These are phyloP conservation scores for Capsaspora owczarzaki DNA, from an alignment of 78 protist genomes.

Conservation along the genomic window DNA sequence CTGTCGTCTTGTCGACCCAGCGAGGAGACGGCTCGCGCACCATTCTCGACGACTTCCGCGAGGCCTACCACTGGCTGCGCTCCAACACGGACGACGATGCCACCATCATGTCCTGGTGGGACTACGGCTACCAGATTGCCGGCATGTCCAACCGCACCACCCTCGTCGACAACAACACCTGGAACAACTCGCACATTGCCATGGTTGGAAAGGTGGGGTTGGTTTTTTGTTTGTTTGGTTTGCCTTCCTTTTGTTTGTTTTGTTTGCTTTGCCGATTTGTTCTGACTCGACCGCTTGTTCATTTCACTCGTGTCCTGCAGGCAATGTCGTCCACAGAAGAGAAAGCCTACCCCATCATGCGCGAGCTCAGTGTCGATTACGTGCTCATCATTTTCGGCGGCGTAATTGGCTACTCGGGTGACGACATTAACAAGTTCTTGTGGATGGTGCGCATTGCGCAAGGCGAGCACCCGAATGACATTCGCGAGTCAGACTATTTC, in stretches of 20 bases:
- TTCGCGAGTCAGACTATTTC: slow-evolving; percentile 46
- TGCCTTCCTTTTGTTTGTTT: neutral
- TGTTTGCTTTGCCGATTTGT: neutral
- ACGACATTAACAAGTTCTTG: slow-evolving; percentile 94
- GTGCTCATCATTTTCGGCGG: slow-evolving; percentile 96
- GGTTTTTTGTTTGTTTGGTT: neutral
- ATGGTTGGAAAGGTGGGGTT: slow-evolving; percentile 66
- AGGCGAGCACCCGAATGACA: slow-evolving; percentile 8
- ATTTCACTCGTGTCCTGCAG: slow-evolving; percentile 28
- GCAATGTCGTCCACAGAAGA: slow-evolving; percentile 85
- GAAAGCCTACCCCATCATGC: slow-evolving; percentile 63
- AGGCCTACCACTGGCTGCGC: slow-evolving; percentile 97
- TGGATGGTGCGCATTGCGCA: slow-evolving; percentile 94
- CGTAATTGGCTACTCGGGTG: slow-evolving; percentile 86
- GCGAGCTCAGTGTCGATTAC: slow-evolving; percentile 91
- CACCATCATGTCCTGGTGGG: slow-evolving; percentile 73
- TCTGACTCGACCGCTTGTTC: too few species aligned
- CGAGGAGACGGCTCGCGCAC: slow-evolving; percentile 59
- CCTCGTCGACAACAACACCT: slow-evolving; percentile 98
- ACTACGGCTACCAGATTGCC: slow-evolving; percentile 98
- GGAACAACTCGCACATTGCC: slow-evolving; percentile 98
- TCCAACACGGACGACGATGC: slow-evolving; percentile 92
- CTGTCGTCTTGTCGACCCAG: slow-evolving; percentile 83
- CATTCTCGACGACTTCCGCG: slow-evolving; percentile 97
- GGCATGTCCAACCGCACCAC: slow-evolving; percentile 88